Percentiles rank a stretch among this genome's conserved stretches.
Conservation (phyloP, 805 yeast species). For the Metschnikowia dekortorum region DNA sequence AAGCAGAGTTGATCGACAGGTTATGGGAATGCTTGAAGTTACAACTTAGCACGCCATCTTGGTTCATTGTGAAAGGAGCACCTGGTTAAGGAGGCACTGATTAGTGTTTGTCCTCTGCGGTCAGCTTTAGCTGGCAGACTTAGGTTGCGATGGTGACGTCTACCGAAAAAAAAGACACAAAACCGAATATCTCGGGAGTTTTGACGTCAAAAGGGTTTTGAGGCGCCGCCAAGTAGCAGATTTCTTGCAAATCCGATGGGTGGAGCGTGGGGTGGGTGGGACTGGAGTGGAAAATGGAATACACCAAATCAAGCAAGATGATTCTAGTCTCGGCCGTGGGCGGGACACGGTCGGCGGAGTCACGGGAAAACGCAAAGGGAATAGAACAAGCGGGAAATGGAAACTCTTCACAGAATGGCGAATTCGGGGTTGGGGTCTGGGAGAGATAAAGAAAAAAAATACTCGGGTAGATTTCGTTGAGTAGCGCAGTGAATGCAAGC, state of each 20-base stretch:
- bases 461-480: conserved; percentile 1
- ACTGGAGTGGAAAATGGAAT: not conserved
- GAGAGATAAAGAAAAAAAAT: conserved; percentile 3
- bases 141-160: not conserved
- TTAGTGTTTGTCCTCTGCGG: not conserved
- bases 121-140: not conserved
- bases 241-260: not conserved
- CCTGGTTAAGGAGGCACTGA: not conserved
- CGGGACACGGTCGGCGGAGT: not conserved
- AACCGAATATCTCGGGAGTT: not conserved
- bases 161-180: not conserved
- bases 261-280: not conserved
- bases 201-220: too few species aligned
- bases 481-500: conserved; percentile 5
- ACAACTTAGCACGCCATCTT: conserved; percentile 1
- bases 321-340: not conserved
- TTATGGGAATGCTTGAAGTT: conserved; percentile 27
- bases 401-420: not conserved
- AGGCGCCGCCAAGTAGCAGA: not conserved
- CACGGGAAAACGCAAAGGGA: not conserved
- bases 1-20: conserved; percentile 39
- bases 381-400: not conserved
- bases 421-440: not conserved
- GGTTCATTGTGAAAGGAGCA: not conserved
- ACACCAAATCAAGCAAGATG: not conserved